Percentiles rank a stretch among this genome's conserved stretches.
Conservation (phyloP, 441 rosid genomes). For the Adansonia rubrostipa region DNA sequence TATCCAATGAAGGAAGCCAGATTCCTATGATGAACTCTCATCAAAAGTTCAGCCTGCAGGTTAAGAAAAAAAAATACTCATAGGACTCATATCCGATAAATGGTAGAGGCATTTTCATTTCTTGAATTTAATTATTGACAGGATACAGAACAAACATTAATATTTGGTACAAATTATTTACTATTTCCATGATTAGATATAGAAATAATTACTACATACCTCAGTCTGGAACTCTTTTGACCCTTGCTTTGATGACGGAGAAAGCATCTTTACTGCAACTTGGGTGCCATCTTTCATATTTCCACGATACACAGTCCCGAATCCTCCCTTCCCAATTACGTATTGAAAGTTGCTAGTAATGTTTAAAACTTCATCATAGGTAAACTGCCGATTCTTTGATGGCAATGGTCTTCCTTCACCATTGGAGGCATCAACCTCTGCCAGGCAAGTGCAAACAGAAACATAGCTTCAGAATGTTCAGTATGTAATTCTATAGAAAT, state of each 20-base stretch:
- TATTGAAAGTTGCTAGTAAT: constrained; percentile 40
- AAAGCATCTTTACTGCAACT: constrained; percentile 54
- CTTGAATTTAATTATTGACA: neutral
- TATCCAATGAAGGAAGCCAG: constrained; percentile 35
- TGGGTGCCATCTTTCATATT: constrained; percentile 31
- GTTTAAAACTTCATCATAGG: constrained; percentile 36
- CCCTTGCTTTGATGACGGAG: constrained; percentile 41
- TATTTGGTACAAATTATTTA: neutral
- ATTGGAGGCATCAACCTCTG: constrained; percentile 8
- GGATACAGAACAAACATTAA: neutral
- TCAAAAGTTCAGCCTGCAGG: constrained; percentile 28
- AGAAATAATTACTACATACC: constrained; percentile 18
- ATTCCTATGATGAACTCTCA: constrained; percentile 38
- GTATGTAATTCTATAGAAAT: neutral
- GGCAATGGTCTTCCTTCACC: constrained; percentile 27
- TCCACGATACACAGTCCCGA: constrained; percentile 49
- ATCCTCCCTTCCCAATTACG: constrained; percentile 47
- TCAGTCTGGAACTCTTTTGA: constrained; percentile 40
- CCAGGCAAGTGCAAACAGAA: neutral
- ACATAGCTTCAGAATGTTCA: neutral
- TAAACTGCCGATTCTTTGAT: constrained; percentile 35
- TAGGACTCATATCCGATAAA: constrained; percentile 5
- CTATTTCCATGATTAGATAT: neutral
- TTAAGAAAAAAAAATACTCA: neutral
- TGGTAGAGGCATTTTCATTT: neutral